Evolutionary conservation across 441 rosid species (phyloP).

Genomic region (Corymbia calophylla): DNA sequence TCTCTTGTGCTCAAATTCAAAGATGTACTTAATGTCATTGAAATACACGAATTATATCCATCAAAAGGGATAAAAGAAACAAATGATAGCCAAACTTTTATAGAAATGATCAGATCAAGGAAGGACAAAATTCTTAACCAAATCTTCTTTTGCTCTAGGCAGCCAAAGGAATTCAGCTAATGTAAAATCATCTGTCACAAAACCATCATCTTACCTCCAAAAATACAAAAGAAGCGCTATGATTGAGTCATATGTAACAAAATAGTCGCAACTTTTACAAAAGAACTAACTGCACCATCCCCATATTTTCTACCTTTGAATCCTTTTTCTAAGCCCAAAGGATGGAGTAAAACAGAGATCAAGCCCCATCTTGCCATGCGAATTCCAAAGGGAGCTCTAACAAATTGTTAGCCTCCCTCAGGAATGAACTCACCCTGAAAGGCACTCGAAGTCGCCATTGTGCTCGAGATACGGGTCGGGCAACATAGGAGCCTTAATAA

Average conservation of each 20-base stretch:
- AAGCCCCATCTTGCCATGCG: not conserved
- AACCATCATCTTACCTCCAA: not conserved
- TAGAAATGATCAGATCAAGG: not conserved
- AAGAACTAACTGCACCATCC: not conserved
- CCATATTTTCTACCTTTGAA: not conserved
- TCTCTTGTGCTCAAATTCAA: not conserved
- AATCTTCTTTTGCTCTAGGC: not conserved
- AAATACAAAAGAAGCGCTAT: not conserved
- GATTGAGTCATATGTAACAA: not conserved
- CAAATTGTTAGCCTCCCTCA: not conserved
- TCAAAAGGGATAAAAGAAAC: not conserved
- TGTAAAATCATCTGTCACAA: not conserved
- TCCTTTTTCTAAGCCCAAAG: not conserved
- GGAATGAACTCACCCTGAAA: not conserved
- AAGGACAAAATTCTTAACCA: not conserved
- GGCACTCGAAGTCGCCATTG: not conserved
- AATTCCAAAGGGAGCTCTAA: not conserved
- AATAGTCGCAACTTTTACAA: not conserved
- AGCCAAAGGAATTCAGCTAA: not conserved
- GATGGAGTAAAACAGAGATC: not conserved
- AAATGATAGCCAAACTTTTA: not conserved
- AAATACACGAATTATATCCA: not conserved
- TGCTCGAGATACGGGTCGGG: conserved; percentile 10
- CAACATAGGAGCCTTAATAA: conserved; percentile 2
- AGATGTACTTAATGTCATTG: not conserved